Evolutionary conservation across 177 flowering plant species (phyloP).

Genomic region (Vitis hybrid): DNA sequence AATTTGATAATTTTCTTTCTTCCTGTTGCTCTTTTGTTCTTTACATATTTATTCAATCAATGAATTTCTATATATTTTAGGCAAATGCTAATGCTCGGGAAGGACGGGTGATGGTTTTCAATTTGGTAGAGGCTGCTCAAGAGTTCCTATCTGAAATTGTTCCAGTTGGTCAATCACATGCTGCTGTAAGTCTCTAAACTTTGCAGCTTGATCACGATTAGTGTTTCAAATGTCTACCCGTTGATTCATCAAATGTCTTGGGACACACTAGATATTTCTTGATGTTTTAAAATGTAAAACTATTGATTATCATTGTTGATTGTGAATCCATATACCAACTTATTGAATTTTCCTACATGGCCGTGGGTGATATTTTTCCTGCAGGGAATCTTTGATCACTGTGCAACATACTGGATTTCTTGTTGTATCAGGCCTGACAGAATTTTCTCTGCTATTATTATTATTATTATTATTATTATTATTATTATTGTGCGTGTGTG

Average conservation of each 20-base stretch:
- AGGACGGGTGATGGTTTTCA: slow-evolving; percentile 96
- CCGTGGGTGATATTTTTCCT: no score
- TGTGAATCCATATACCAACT: no score
- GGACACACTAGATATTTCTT: background rate
- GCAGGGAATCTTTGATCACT: no score
- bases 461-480: no score
- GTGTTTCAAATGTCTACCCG: background rate
- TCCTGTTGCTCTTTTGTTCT: slow-evolving; percentile 1
- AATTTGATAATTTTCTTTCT: no score
- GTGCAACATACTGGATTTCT: no score
- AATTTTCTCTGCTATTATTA: no score
- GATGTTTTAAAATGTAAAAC: no score
- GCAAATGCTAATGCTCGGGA: slow-evolving; percentile 91
- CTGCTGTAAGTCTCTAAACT: slow-evolving; percentile 40
- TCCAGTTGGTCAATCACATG: slow-evolving; percentile 36
- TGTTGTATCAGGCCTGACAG: no score
- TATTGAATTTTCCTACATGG: no score
- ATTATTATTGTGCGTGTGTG: no score
- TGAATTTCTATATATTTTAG: slow-evolving; percentile 29
- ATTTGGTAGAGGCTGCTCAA: slow-evolving; percentile 96
- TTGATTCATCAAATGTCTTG: background rate
- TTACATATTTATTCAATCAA: background rate
- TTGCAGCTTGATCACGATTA: background rate
- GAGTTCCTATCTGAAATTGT: slow-evolving; percentile 88
- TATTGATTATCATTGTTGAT: no score